phyloP scores from a whole-genome alignment of 1,139 yeast species.

The Yarrowia galli region DNA sequence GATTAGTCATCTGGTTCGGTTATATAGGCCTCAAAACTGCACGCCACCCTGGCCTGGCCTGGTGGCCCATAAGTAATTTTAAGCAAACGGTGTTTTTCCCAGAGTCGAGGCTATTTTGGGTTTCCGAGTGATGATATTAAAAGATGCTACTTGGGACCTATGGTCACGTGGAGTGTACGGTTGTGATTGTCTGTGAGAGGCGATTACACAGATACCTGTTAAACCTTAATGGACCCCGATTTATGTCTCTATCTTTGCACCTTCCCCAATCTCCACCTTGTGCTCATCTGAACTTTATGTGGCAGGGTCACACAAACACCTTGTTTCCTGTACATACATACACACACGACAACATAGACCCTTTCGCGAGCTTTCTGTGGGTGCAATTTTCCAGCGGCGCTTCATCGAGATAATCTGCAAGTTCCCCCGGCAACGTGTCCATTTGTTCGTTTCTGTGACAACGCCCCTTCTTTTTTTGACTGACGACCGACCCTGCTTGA shows the following conservation, averaged over 20 bases:
- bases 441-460: neutral
- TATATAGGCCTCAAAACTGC: too few relatives aligned
- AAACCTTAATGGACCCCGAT: neutral
- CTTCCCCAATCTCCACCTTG: constrained; percentile 1
- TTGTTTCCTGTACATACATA: constrained; percentile 30
- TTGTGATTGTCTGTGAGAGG: neutral
- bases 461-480: neutral
- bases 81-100: neutral
- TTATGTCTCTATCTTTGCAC: neutral
- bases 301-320: constrained; percentile 33
- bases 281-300: constrained; percentile 7
- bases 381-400: constrained; percentile 8
- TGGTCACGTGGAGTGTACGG: neutral
- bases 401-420: constrained; percentile 2
- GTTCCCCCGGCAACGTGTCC: constrained; percentile 15
- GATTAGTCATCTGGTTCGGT: neutral
- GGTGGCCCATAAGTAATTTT: neutral
- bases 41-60: constrained; percentile 8
- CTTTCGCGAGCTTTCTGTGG: neutral
- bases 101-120: neutral
- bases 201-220: neutral
- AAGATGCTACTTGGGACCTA: neutral
- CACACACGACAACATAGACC: constrained; percentile 32
- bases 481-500: constrained; percentile 1
- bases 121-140: neutral